Evolutionary conservation across 2,329 filamentous ascomycete genomes (phyloP).

Genomic region (Ophidiomyces ophidiicola): DNA sequence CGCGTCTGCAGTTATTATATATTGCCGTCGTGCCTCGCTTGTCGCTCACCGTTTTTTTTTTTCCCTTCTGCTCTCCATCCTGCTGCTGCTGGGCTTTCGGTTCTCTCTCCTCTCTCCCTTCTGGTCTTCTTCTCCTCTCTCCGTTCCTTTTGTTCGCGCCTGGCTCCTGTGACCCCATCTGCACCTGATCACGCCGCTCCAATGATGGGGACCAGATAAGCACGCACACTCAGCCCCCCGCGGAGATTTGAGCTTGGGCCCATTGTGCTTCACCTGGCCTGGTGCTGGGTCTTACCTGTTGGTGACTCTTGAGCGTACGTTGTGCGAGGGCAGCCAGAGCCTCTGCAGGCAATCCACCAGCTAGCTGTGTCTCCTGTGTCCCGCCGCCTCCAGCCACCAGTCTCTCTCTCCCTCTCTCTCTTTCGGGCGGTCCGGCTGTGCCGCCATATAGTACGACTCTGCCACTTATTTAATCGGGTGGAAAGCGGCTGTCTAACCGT

Average conservation of each 20-base stretch:
- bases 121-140: background rate
- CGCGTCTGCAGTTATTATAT: background rate
- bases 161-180: slow-evolving; percentile 4
- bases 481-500: no score
- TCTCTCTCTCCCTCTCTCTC: no score
- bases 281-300: slow-evolving; percentile 8
- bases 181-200: background rate
- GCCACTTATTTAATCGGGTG: slow-evolving; percentile 1
- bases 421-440: slow-evolving; percentile 3
- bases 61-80: background rate
- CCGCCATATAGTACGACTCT: background rate
- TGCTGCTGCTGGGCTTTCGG: background rate
- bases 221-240: background rate
- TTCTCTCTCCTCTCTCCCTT: background rate
- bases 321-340: slow-evolving; percentile 10
- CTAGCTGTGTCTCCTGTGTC: slow-evolving; percentile 1
- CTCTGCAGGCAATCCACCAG: slow-evolving; percentile 5
- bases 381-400: background rate
- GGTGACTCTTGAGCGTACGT: slow-evolving; percentile 8
- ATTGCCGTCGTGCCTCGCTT: background rate
- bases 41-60: no score
- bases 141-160: background rate
- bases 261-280: slow-evolving; percentile 8
- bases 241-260: slow-evolving; percentile 9
- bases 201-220: slow-evolving; percentile 6